Evolutionary conservation across 805 yeast genomes (phyloP).

Genomic region (Zygosaccharomyces bisporus): DNA sequence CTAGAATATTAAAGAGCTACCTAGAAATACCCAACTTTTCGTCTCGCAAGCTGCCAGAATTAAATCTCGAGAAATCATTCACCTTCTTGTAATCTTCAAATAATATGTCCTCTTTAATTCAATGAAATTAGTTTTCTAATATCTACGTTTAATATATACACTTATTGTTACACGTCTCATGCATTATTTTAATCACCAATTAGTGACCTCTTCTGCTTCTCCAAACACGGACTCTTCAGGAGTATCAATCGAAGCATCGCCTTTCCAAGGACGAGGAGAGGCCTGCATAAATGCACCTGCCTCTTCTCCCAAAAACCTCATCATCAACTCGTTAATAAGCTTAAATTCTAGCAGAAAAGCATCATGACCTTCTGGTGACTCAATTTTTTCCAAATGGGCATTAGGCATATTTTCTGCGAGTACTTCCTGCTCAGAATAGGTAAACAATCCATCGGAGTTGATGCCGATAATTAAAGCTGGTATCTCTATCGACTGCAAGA

Average conservation of each 20-base stretch:
- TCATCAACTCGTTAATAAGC: conserved; percentile 67
- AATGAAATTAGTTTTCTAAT: neutral
- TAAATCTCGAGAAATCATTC: conserved; percentile 3
- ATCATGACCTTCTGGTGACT: conserved; percentile 96
- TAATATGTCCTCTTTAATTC: neutral
- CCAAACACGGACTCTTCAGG: conserved; percentile 74
- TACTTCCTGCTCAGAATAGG: conserved; percentile 84
- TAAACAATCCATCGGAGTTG: conserved; percentile 87
- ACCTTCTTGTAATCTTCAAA: neutral
- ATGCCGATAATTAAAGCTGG: conserved; percentile 88
- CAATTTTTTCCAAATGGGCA: conserved; percentile 62
- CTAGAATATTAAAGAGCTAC: neutral
- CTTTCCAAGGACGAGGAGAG: conserved; percentile 39
- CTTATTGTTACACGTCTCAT: conserved; percentile 4
- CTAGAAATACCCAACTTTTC: neutral
- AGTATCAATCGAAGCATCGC: conserved; percentile 41
- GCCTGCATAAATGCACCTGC: conserved; percentile 56
- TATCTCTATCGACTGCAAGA: conserved; percentile 56
- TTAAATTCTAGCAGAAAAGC: conserved; percentile 90
- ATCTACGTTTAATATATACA: neutral
- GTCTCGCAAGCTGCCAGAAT: conserved; percentile 3
- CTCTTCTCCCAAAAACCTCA: conserved; percentile 57
- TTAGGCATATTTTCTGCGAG: conserved; percentile 73
- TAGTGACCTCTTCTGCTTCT: conserved; percentile 90
- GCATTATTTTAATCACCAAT: conserved; percentile 53